Conservation (phyloP, 192 early-diverging fungal species). For the Backusella circina region DNA sequence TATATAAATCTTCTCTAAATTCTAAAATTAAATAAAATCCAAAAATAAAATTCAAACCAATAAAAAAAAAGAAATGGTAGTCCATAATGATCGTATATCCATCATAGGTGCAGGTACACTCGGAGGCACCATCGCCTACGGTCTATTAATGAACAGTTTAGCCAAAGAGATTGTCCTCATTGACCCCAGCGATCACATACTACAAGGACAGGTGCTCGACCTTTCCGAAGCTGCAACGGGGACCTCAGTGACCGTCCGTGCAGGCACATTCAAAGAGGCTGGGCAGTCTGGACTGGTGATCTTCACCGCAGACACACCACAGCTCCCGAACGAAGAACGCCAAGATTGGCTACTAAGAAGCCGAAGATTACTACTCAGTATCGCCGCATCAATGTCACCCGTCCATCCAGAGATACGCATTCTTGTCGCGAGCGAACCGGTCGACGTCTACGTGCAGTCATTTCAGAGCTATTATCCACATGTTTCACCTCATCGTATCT, state of each 20-base stretch:
- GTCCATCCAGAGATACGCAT: not conserved
- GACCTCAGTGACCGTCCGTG: constrained; percentile 53
- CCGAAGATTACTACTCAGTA: not conserved
- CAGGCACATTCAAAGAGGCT: constrained; percentile 61
- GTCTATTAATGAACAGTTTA: constrained; percentile 61
- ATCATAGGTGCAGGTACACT: constrained; percentile 76
- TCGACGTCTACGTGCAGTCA: not conserved
- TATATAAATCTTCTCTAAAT: not conserved
- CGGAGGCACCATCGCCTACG: constrained; percentile 67
- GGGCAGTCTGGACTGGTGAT: constrained; percentile 80
- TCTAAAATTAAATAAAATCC: not conserved
- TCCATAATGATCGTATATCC: constrained; percentile 36
- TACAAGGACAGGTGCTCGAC: constrained; percentile 74
- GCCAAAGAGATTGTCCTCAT: constrained; percentile 64
- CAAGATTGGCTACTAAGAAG: not conserved
- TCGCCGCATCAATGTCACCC: not conserved
- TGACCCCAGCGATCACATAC: constrained; percentile 57
- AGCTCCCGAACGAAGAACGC: not conserved
- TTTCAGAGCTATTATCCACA: not conserved
- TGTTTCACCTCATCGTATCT: not conserved
- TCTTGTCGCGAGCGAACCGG: not conserved
- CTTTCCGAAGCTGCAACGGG: constrained; percentile 74
- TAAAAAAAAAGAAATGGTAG: not conserved
- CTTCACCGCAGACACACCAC: constrained; percentile 70
- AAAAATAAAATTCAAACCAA: not conserved